Evolutionary conservation across 2,329 filamentous ascomycete genomes (phyloP), one percentile per base, ranked within the genome.

Genomic region (Colletotrichum sidae): DNA sequence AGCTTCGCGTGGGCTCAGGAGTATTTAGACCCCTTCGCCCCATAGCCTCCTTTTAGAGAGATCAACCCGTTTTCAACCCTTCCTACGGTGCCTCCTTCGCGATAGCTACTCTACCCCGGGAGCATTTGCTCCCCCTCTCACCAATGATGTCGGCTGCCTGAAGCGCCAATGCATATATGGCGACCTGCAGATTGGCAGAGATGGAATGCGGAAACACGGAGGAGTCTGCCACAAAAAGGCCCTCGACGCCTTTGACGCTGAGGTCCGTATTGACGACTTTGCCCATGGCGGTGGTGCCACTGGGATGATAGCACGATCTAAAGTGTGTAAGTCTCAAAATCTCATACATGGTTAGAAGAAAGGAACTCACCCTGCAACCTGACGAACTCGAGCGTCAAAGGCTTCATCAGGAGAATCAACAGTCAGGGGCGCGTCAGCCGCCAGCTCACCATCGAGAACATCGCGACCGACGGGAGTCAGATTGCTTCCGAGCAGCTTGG

Each of bases 101-200:
- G 17, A 17, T 2, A 17, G 17, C 17, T 17, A 17, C 17, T 17
- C 17, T 5, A 25, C 1, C 25, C 25, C 25, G 25, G 4, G 25
- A 12, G n/a, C 39, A 4, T 25, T 53, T 45, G 34, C 39, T 39
- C 11, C 17, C 12, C 2, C 53, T 37, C 34, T 34, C 44, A 11
- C 44, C 46, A 35, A 88, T 88, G n/a, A 83, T 82, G 72, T 86
- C 86, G 2, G 85, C 84, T 2, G 86, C 86, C 76, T 88, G 88
- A 75, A 88, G 86, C 5, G 80, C 82, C 37, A 87, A 76, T 72
- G 88, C 86, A 70, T 86, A 87, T 1, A 82, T 82, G 1, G 85
- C 80, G 1, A 84, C 72, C 5, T 81, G 79, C 37, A 83, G 79
- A 69, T 84, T 73, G 2, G 73, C 68, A 33, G 73, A 67, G 4